Evolutionary conservation across 768 basidiomycete genomes (phyloP).

Genomic region (Phlebiopsis gigantea): DNA sequence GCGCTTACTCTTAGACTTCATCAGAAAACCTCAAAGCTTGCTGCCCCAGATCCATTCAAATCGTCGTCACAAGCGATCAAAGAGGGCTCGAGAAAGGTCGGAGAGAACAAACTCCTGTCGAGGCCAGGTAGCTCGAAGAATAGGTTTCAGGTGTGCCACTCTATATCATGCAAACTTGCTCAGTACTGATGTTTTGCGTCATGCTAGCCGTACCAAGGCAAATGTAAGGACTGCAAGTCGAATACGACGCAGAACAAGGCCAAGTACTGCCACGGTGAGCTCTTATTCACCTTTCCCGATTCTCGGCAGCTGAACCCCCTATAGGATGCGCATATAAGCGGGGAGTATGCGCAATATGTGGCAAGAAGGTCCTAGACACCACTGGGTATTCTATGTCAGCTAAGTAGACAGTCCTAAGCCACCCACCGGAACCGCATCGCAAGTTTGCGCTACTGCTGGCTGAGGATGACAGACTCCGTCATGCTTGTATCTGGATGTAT

Average conservation of each 20-base stretch:
- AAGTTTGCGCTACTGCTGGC: not conserved
- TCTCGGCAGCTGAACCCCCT: not conserved
- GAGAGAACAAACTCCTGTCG: conserved; percentile 74
- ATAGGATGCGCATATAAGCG: conserved; percentile 85
- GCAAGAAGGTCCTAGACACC: conserved; percentile 81
- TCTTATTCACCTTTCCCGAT: conserved; percentile 2
- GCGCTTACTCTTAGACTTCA: not conserved
- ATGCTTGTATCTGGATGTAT: conserved; percentile 4
- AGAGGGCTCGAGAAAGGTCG: conserved; percentile 70
- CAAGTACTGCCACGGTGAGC: conserved; percentile 83
- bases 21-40: conserved; percentile 87
- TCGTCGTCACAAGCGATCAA: conserved; percentile 71
- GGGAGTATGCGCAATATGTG: conserved; percentile 82
- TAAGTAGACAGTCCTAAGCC: conserved; percentile 41
- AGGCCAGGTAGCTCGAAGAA: conserved; percentile 63
- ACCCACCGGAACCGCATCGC: not conserved
- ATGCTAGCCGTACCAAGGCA: conserved; percentile 73
- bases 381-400: conserved; percentile 80
- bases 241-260: conserved; percentile 80
- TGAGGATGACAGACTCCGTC: not conserved
- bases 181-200: not conserved
- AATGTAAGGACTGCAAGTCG: conserved; percentile 86
- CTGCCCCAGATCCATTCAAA: conserved; percentile 83
- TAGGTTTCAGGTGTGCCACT: conserved; percentile 59
- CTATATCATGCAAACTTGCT: conserved; percentile 5